These are phyloP conservation scores for Leishmania amazonensis DNA, from an alignment of 208 protist species.

Conservation along the genomic window DNA sequence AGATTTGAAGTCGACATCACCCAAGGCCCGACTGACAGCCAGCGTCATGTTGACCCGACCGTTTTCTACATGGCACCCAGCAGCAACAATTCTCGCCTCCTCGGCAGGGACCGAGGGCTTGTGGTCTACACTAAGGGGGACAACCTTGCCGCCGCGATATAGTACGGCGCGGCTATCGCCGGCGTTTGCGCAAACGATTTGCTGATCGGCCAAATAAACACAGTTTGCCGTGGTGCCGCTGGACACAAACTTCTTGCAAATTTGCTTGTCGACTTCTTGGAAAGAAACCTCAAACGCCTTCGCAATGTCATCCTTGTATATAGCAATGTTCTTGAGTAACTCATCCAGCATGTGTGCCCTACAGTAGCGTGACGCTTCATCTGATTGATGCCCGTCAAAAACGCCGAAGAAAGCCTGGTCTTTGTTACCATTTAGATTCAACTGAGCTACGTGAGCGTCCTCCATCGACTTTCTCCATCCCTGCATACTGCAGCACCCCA, in stretches of 20 bases:
- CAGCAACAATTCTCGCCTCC: conserved; percentile 77
- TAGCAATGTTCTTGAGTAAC: conserved; percentile 46
- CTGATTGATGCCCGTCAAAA: conserved; percentile 91
- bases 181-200: conserved; percentile 89
- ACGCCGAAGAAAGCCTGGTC: conserved; percentile 83
- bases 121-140: conserved; percentile 90
- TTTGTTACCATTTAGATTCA: conserved; percentile 80
- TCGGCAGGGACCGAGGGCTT: conserved; percentile 80
- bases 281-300: conserved; percentile 75
- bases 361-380: conserved; percentile 82
- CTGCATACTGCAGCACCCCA: conserved; percentile 92
- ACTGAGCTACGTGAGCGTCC: conserved; percentile 85
- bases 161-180: conserved; percentile 93
- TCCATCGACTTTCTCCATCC: conserved; percentile 93
- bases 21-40: conserved; percentile 93
- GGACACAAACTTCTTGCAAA: conserved; percentile 63
- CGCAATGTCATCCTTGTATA: conserved; percentile 28
- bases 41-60: conserved; percentile 93
- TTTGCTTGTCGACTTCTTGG: conserved; percentile 63
- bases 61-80: conserved; percentile 84
- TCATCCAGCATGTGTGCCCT: conserved; percentile 77
- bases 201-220: conserved; percentile 62
- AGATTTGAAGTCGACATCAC: conserved; percentile 94
- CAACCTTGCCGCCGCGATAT: conserved; percentile 58
- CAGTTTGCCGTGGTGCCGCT: conserved; percentile 88